Evolutionary conservation across 805 yeast species (phyloP).

Genomic region (Saccharomyces paradoxus): DNA sequence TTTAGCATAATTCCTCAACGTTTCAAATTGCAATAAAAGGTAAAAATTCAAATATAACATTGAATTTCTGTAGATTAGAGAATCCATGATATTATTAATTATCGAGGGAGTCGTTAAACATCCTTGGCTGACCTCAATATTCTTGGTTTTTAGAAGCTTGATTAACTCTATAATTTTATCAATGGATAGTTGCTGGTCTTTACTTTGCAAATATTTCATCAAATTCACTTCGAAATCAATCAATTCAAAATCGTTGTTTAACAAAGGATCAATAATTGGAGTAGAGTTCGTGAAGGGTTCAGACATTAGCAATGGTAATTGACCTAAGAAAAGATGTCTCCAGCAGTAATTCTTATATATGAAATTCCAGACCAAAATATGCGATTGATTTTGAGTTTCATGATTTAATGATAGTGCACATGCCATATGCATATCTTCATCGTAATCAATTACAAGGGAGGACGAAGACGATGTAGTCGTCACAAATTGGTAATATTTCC

Average conservation of each 20-base stretch:
- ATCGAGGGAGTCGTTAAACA: constrained; percentile 19
- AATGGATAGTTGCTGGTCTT: constrained; percentile 17
- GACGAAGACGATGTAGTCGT: constrained; percentile 3
- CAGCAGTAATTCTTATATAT: constrained; percentile 24
- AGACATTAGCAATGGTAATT: constrained; percentile 17
- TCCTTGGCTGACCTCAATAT: constrained; percentile 18
- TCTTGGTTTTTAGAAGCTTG: constrained; percentile 14
- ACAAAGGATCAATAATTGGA: constrained; percentile 21
- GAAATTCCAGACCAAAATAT: constrained; percentile 22
- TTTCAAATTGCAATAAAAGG: constrained; percentile 23
- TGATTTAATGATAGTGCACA: constrained; percentile 20
- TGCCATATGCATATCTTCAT: constrained; percentile 27
- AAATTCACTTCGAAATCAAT: constrained; percentile 19
- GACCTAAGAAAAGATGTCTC: constrained; percentile 26
- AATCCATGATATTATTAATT: constrained; percentile 21
- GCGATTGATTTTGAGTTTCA: constrained; percentile 18
- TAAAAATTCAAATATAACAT: constrained; percentile 18
- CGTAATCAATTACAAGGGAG: constrained; percentile 13
- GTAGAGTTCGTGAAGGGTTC: constrained; percentile 15
- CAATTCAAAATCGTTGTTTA: constrained; percentile 15
- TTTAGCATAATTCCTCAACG: constrained; percentile 10
- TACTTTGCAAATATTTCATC: constrained; percentile 23
- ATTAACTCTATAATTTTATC: constrained; percentile 12
- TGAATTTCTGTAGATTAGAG: constrained; percentile 23
- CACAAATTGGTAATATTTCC: constrained; percentile 15